Evolutionary conservation across 768 basidiomycete genomes (phyloP).

Genomic region (Vararia minispora): DNA sequence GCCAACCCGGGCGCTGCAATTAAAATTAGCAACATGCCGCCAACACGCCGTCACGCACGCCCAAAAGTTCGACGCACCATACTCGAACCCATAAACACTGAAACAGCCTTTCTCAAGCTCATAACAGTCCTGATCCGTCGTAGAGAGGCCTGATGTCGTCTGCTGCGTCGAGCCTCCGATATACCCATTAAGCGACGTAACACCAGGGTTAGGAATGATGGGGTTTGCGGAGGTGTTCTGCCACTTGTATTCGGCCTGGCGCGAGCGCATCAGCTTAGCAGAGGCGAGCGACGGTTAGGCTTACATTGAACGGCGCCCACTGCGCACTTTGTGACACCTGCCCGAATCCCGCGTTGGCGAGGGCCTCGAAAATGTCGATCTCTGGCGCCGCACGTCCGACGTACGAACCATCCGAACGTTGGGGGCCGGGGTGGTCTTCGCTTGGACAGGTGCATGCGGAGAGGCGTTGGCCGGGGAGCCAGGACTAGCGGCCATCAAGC

Average conservation of each 20-base stretch:
- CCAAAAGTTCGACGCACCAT: slow-evolving; percentile 55
- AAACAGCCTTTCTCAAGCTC: slow-evolving; percentile 48
- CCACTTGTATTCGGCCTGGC: slow-evolving; percentile 65
- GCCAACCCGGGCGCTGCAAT: background rate
- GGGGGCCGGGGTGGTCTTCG: slow-evolving; percentile 83
- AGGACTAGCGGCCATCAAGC: too few relatives aligned
- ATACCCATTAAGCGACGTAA: slow-evolving; percentile 49
- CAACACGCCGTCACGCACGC: slow-evolving; percentile 14
- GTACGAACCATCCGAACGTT: slow-evolving; percentile 61
- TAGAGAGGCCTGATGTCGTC: slow-evolving; percentile 63
- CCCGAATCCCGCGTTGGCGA: slow-evolving; percentile 37
- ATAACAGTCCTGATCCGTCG: slow-evolving; percentile 63
- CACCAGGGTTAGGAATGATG: slow-evolving; percentile 43
- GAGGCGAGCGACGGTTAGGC: background rate
- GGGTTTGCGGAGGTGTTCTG: slow-evolving; percentile 47
- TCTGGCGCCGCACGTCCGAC: slow-evolving; percentile 79
- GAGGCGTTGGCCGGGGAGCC: slow-evolving; percentile 73
- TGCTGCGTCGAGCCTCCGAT: slow-evolving; percentile 66
- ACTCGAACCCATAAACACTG: slow-evolving; percentile 74
- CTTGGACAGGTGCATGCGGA: slow-evolving; percentile 83
- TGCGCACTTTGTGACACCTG: slow-evolving; percentile 81
- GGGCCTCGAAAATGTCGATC: slow-evolving; percentile 86
- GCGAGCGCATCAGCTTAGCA: slow-evolving; percentile 4
- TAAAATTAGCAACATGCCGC: background rate
- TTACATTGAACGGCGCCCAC: slow-evolving; percentile 43